Conservation (phyloP, 305 asterid species). For the Fraxinus latifolia region DNA sequence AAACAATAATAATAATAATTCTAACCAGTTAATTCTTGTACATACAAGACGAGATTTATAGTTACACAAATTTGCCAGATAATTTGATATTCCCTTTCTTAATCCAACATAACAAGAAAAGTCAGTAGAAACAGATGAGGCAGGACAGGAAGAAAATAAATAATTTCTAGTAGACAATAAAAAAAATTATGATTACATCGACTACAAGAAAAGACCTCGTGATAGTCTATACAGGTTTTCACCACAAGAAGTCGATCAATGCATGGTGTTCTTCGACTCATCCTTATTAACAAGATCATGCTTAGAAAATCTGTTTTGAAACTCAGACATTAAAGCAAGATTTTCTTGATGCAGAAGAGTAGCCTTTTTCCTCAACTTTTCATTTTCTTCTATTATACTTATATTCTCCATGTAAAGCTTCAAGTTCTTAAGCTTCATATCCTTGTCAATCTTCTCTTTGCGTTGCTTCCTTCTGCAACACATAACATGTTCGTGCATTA, state of each 20-base stretch:
- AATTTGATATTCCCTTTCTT: background rate
- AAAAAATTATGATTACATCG: background rate
- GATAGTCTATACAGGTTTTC: background rate
- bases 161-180: background rate
- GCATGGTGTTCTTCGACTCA: background rate
- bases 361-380: slow-evolving; percentile 53
- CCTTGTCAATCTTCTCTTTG: slow-evolving; percentile 29
- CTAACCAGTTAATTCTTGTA: background rate
- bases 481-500: background rate
- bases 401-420: slow-evolving; percentile 69
- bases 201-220: background rate
- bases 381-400: slow-evolving; percentile 58
- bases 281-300: background rate
- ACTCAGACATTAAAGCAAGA: slow-evolving; percentile 45
- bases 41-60: background rate
- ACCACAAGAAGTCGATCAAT: background rate
- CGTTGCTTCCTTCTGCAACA: slow-evolving; percentile 34
- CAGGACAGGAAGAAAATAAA: slow-evolving; percentile 5
- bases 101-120: background rate
- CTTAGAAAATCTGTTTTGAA: slow-evolving; percentile 32
- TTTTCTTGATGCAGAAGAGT: slow-evolving; percentile 62
- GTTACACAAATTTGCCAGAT: background rate
- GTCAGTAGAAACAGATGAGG: background rate
- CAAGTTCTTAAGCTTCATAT: slow-evolving; percentile 52
- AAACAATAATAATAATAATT: background rate